Evolutionary conservation across 805 yeast genomes (phyloP).

Genomic region (Lachancea kluyveri): DNA sequence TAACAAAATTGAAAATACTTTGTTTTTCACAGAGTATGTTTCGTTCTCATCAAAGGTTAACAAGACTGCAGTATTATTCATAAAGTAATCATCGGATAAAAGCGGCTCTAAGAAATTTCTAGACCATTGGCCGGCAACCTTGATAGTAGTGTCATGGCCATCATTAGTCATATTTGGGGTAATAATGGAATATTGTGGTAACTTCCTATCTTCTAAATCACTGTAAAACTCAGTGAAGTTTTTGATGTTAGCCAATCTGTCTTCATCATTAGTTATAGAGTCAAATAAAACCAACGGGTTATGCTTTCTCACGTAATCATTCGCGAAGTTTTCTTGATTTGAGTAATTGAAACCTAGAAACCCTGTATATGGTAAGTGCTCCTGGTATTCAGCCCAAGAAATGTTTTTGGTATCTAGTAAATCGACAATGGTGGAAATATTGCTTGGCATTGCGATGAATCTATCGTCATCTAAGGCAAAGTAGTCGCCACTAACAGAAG

Average conservation of each 20-base stretch:
- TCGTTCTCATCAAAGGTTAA: constrained; percentile 48
- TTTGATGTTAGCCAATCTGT: constrained; percentile 40
- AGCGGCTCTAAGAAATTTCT: constrained; percentile 39
- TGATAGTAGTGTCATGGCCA: constrained; percentile 44
- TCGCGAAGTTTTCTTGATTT: constrained; percentile 37
- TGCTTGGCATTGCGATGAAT: constrained; percentile 38
- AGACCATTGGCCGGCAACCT: constrained; percentile 42
- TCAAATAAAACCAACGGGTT: constrained; percentile 42
- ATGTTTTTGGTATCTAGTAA: constrained; percentile 39
- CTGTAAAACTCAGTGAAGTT: constrained; percentile 39
- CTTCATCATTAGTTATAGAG: constrained; percentile 31
- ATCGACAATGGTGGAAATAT: constrained; percentile 44
- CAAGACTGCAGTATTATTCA: constrained; percentile 38
- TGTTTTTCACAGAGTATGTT: constrained; percentile 38
- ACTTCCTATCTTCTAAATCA: constrained; percentile 34
- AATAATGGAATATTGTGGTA: constrained; percentile 49
- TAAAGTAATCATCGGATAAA: constrained; percentile 41
- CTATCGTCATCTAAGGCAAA: constrained; percentile 42
- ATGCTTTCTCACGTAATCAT: constrained; percentile 48
- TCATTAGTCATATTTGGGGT: constrained; percentile 51
- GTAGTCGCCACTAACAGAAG: constrained; percentile 46
- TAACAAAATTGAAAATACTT: constrained; percentile 39
- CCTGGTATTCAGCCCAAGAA: constrained; percentile 50
- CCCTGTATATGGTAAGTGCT: constrained; percentile 48
- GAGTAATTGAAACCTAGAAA: constrained; percentile 42